These are phyloP conservation scores for Candida bentonensis DNA, from an alignment of 805 yeast species.

Conservation along the genomic window DNA sequence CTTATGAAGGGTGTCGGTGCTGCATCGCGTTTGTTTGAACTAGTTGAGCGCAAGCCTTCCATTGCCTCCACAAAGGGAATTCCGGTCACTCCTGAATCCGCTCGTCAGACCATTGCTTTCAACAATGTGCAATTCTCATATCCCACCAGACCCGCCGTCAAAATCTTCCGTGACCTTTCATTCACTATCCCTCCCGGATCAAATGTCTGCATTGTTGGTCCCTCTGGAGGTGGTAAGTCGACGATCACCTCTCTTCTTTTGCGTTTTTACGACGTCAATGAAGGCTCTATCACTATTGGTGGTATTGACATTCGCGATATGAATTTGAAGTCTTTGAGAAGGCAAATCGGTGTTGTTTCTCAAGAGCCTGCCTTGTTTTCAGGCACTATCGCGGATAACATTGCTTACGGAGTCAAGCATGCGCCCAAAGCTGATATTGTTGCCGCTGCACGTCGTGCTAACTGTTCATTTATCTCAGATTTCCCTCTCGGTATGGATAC, in stretches of 20 bases:
- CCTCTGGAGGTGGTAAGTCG: constrained; percentile 94
- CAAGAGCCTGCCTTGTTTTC: constrained; percentile 86
- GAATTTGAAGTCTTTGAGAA: constrained; percentile 59
- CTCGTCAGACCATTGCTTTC: constrained; percentile 37
- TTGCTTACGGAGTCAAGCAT: constrained; percentile 53
- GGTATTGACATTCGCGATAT: constrained; percentile 46
- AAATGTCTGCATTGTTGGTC: constrained; percentile 88
- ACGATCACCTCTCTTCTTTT: constrained; percentile 68
- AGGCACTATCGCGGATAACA: constrained; percentile 74
- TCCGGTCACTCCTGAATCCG: constrained; percentile 23
- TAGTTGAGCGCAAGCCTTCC: constrained; percentile 61
- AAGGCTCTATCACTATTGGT: constrained; percentile 54
- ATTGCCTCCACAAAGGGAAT: constrained; percentile 56
- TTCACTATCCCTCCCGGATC: constrained; percentile 63
- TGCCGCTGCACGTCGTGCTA: constrained; percentile 52
- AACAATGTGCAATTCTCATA: constrained; percentile 54
- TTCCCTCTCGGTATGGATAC: constrained; percentile 81
- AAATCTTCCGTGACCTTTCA: constrained; percentile 47
- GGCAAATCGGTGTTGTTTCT: constrained; percentile 75
- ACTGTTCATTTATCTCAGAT: constrained; percentile 56
- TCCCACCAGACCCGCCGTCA: constrained; percentile 68
- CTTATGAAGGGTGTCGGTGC: constrained; percentile 97
- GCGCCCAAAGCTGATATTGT: constrained; percentile 50
- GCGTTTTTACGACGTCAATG: constrained; percentile 67
- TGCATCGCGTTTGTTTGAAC: constrained; percentile 78